These are phyloP conservation scores for Microdochium trichocladiopsis DNA, from an alignment of 2,329 filamentous ascomycete species.

Conservation along the genomic window DNA sequence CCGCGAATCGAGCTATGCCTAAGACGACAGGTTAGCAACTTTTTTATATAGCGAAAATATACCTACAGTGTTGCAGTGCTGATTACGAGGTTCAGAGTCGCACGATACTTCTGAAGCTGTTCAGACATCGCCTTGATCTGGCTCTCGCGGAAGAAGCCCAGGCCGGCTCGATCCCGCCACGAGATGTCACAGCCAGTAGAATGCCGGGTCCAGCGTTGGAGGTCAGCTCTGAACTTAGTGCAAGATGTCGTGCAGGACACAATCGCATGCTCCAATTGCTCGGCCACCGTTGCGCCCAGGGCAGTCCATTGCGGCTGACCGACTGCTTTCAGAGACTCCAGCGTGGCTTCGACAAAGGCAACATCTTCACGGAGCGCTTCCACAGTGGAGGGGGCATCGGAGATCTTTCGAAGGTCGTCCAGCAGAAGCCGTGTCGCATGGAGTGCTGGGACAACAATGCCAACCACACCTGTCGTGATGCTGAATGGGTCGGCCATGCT, in stretches of 20 bases:
- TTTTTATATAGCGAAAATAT: no score
- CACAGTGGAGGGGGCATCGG: no score
- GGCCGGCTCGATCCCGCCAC: not conserved
- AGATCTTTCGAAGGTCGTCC: no score
- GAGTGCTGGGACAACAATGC: not conserved
- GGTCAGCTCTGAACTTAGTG: not conserved
- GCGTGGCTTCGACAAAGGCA: not conserved
- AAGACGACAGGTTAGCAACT: no score
- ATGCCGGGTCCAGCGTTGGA: conserved; percentile 1
- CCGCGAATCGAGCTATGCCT: no score
- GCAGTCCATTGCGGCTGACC: not conserved
- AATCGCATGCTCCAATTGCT: not conserved
- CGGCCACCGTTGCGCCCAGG: not conserved
- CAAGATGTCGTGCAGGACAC: not conserved
- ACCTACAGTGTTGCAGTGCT: no score
- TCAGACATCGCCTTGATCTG: conserved; percentile 1
- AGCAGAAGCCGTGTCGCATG: not conserved
- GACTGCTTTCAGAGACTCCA: not conserved
- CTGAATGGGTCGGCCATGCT: no score
- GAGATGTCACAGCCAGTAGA: not conserved
- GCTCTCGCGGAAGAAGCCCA: not conserved
- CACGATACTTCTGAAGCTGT: conserved; percentile 1
- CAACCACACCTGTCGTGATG: not conserved
- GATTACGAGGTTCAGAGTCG: not conserved
- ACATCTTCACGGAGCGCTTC: not conserved